phyloP scores from a whole-genome alignment of 768 basidiomycete species.

The Clitopilus passeckerianus region DNA sequence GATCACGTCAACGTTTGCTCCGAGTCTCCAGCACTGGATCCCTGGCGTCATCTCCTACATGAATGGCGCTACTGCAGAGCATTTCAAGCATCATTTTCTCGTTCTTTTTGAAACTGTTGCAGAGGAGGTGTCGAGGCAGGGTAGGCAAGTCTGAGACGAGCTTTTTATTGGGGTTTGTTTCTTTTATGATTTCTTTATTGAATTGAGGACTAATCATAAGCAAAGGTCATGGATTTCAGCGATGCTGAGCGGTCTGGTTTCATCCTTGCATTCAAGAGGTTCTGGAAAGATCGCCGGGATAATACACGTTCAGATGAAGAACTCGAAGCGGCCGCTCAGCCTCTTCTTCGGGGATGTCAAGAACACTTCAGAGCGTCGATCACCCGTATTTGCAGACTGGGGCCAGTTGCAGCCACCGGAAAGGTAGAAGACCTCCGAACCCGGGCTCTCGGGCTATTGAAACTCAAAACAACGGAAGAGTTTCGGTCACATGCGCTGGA shows the following conservation, averaged over 20 bases:
- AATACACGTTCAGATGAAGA: neutral
- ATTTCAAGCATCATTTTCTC: constrained; percentile 16
- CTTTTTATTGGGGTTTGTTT: neutral
- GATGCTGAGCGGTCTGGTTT: constrained; percentile 26
- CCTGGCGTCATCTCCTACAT: constrained; percentile 18
- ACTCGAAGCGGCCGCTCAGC: neutral
- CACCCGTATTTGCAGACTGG: constrained; percentile 16
- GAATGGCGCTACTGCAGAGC: constrained; percentile 18
- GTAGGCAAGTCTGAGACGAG: neutral
- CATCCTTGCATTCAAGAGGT: constrained; percentile 19
- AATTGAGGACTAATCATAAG: neutral
- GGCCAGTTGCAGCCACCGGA: no score
- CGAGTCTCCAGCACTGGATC: constrained; percentile 10
- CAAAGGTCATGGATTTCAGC: constrained; percentile 29
- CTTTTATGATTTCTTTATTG: no score
- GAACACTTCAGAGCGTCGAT: constrained; percentile 19
- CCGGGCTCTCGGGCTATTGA: no score
- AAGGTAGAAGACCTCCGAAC: no score
- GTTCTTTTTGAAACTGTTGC: constrained; percentile 14
- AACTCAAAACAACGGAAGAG: no score
- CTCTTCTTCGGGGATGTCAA: constrained; percentile 20
- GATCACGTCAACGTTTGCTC: neutral
- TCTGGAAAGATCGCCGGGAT: constrained; percentile 10
- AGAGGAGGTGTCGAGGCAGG: neutral
- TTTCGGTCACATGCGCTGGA: no score